A percentile compares a stretch with the other conserved stretches of the same genome.
Evolutionary conservation across 106 monocot species (phyloP).

Genomic region (Dactylorhiza incarnata): DNA sequence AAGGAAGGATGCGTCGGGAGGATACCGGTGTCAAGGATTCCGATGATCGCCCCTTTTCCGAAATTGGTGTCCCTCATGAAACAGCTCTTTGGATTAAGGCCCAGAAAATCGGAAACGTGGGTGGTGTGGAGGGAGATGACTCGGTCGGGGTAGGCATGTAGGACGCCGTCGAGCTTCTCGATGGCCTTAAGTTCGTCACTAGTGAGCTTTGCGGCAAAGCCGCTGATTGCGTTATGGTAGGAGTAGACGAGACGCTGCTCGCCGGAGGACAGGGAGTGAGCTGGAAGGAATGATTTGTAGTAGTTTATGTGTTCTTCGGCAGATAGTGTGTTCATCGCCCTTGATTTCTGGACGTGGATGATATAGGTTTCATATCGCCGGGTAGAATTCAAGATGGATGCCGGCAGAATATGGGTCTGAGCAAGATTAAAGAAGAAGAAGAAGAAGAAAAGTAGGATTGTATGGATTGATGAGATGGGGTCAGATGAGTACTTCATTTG

Average conservation of each 20-base stretch:
- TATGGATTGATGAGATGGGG: not conserved
- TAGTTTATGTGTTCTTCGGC: conserved; percentile 1
- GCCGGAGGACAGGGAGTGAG: not conserved
- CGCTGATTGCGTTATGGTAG: conserved; percentile 10
- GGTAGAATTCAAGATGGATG: not conserved
- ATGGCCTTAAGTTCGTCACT: conserved; percentile 6
- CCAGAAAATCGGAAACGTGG: conserved; percentile 10
- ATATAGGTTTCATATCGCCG: conserved; percentile 13
- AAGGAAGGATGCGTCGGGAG: conserved; percentile 11
- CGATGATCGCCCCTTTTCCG: conserved; percentile 11
- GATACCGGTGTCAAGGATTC: conserved; percentile 8
- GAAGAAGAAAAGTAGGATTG: not conserved
- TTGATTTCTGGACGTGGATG: conserved; percentile 6
- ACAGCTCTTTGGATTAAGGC: not conserved
- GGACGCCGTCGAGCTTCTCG: conserved; percentile 4
- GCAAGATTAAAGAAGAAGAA: not conserved
- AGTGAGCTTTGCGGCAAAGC: conserved; percentile 19
- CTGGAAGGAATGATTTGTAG: conserved; percentile 18
- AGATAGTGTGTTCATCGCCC: not conserved
- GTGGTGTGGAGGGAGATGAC: conserved; percentile 13
- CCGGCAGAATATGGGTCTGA: not conserved
- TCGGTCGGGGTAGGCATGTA: conserved; percentile 4
- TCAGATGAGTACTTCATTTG: not conserved
- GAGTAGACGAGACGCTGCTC: conserved; percentile 19
- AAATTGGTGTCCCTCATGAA: not conserved